Evolutionary conservation across 306 rosid genomes (phyloP).

Genomic region (Pyrus betulifolia): DNA sequence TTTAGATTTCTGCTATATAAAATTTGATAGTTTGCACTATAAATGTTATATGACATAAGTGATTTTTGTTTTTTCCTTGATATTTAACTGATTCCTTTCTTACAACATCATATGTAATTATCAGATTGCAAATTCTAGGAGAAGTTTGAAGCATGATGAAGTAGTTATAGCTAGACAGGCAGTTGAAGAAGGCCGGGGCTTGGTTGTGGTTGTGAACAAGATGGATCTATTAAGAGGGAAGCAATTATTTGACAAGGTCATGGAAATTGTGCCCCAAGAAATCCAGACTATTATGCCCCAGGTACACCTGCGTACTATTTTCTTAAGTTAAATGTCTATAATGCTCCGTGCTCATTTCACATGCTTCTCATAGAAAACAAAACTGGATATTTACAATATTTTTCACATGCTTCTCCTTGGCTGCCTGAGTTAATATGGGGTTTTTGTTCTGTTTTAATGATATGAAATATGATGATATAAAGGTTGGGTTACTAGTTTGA

Average conservation of each 20-base stretch:
- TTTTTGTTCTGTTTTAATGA: not conserved
- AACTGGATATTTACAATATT: not conserved
- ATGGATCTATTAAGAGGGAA: conserved; percentile 83
- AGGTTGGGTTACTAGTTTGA: not conserved
- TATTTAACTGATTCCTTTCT: not conserved
- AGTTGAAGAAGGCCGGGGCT: conserved; percentile 94
- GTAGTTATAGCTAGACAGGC: conserved; percentile 93
- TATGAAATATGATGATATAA: not conserved
- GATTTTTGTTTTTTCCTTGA: not conserved
- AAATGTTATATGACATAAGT: not conserved
- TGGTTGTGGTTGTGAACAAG: conserved; percentile 96
- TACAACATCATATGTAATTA: conserved; percentile 1
- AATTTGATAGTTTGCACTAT: not conserved
- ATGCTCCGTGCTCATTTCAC: not conserved
- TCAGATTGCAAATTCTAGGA: conserved; percentile 65
- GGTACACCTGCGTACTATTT: conserved; percentile 29
- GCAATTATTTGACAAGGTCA: conserved; percentile 44
- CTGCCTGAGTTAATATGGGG: not conserved
- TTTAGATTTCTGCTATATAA: not conserved
- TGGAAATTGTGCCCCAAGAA: conserved; percentile 81
- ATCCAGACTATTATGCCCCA: conserved; percentile 85
- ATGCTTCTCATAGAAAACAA: not conserved
- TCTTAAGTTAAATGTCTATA: not conserved
- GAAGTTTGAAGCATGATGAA: conserved; percentile 90
- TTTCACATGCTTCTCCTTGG: not conserved